Evolutionary conservation across 305 asterid genomes (phyloP).

Genomic region (Caryopteris hybrid): DNA sequence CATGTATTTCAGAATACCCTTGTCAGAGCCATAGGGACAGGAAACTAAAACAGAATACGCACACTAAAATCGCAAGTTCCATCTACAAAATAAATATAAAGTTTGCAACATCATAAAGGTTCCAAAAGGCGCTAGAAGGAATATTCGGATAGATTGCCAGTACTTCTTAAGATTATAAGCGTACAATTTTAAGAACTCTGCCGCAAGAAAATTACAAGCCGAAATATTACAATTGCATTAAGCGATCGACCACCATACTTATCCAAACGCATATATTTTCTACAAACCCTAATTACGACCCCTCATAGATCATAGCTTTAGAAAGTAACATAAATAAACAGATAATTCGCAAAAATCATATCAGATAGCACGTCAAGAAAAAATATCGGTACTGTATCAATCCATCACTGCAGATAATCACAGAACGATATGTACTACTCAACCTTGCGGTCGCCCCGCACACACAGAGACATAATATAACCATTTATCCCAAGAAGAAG

Average conservation of each 20-base stretch:
- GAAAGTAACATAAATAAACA: not conserved
- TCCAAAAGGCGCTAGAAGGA: not conserved
- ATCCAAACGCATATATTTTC: not conserved
- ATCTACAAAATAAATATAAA: too few species aligned
- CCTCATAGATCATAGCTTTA: not conserved
- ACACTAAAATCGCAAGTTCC: not conserved
- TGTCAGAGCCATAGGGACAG: not conserved
- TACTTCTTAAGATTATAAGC: not conserved
- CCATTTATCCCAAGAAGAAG: not conserved
- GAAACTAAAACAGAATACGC: not conserved
- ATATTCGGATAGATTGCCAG: not conserved
- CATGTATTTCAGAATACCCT: not conserved
- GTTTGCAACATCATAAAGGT: not conserved
- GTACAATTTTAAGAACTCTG: not conserved
- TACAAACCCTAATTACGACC: not conserved
- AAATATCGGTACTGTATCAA: not conserved
- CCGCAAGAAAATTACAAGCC: not conserved
- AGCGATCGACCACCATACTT: not conserved
- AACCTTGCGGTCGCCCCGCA: not conserved
- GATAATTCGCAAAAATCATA: conserved; percentile 1
- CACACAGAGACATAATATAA: not conserved
- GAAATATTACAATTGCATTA: not conserved
- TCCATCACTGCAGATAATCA: not conserved
- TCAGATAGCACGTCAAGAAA: not conserved
- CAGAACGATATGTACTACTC: not conserved